These are phyloP conservation scores for Bullera alba DNA, from an alignment of 768 basidiomycete genomes.

Conservation along the genomic window DNA sequence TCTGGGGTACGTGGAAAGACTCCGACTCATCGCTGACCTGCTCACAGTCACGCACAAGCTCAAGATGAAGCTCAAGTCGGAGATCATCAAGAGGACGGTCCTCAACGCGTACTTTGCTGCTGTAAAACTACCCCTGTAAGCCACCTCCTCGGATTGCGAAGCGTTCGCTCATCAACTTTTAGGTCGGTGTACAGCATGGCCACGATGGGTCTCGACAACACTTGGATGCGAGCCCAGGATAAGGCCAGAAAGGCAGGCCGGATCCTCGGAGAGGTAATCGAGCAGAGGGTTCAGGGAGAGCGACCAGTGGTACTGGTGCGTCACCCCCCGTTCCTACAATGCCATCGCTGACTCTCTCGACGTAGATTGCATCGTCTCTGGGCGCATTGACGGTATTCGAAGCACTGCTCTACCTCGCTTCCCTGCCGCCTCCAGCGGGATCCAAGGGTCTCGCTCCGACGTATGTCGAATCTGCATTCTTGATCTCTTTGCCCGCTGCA, in stretches of 20 bases:
- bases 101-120: conserved; percentile 49
- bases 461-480: conserved; percentile 48
- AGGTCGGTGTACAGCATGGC: conserved; percentile 45
- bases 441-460: conserved; percentile 22
- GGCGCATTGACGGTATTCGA: conserved; percentile 48
- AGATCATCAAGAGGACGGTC: conserved; percentile 50
- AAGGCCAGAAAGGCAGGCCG: conserved; percentile 49
- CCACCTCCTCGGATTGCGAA: not conserved
- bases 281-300: conserved; percentile 49
- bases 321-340: not conserved
- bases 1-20: conserved; percentile 20
- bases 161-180: not conserved
- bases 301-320: conserved; percentile 49
- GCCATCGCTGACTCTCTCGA: not conserved
- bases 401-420: conserved; percentile 44
- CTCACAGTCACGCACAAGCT: conserved; percentile 42
- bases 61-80: conserved; percentile 39
- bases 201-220: conserved; percentile 42
- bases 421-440: conserved; percentile 23
- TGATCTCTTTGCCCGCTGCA: conserved; percentile 48
- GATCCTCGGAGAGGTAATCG: conserved; percentile 50
- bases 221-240: conserved; percentile 47
- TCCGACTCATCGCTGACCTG: not conserved
- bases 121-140: conserved; percentile 39
- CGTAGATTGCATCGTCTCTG: conserved; percentile 48